Evolutionary conservation across 2,329 filamentous ascomycete genomes (phyloP).

Genomic region (Sclerotinia subarctica): DNA sequence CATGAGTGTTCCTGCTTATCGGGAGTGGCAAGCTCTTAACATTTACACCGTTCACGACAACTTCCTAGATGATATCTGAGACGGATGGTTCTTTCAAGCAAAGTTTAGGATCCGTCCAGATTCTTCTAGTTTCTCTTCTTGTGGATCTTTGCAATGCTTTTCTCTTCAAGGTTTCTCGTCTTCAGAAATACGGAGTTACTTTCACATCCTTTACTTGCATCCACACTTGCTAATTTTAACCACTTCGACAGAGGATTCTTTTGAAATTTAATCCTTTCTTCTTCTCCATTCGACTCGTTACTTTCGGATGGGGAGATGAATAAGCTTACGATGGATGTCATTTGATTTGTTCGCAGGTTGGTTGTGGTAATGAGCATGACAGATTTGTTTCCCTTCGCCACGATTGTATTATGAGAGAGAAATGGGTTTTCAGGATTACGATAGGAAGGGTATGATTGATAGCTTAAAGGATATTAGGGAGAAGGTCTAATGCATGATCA

Average conservation of each 20-base stretch:
- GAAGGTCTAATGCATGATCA: neutral
- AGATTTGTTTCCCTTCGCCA: neutral
- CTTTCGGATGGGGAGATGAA: neutral
- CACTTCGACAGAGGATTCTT: conserved; percentile 3
- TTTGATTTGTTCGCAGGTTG: neutral
- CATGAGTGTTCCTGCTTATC: neutral
- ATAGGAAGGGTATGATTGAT: neutral
- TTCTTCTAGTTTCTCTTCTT: neutral
- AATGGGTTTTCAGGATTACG: neutral
- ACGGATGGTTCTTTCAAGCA: neutral
- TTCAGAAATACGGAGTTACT: neutral
- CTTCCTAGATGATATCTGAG: neutral
- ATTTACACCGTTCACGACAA: neutral
- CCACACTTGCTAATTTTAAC: neutral
- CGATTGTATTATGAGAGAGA: neutral
- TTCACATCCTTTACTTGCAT: neutral
- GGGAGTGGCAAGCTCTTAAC: neutral
- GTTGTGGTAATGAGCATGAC: neutral
- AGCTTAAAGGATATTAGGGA: too few species aligned
- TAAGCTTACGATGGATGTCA: neutral
- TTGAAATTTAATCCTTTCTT: neutral
- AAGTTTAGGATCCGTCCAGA: neutral
- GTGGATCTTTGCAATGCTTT: neutral
- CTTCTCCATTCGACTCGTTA: neutral
- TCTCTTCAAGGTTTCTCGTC: neutral